A percentile compares a stretch with the other conserved stretches of the same genome.
Conservation (phyloP, 768 basidiomycete genomes). For the Kwoniella mangroviensis region DNA sequence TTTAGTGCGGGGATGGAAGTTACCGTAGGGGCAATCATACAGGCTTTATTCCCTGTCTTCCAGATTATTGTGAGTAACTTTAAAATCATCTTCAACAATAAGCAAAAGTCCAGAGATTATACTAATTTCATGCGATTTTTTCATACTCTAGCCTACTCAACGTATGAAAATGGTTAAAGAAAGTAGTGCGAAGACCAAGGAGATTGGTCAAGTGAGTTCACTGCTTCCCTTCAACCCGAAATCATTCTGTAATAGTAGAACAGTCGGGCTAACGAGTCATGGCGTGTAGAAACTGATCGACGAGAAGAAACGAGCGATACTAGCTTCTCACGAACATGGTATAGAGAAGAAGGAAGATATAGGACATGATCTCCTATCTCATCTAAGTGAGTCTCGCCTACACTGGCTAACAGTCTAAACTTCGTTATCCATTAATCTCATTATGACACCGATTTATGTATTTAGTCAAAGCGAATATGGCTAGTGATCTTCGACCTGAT, state of each 20-base stretch:
- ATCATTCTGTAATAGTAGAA: too few species aligned
- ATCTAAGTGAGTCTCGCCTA: conserved; percentile 66
- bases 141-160: conserved; percentile 59
- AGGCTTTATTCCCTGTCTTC: conserved; percentile 59
- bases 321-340: conserved; percentile 40
- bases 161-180: conserved; percentile 61
- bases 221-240: conserved; percentile 60
- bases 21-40: conserved; percentile 27
- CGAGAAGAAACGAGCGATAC: conserved; percentile 74
- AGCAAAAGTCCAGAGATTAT: neutral
- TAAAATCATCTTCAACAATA: neutral
- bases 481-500: conserved; percentile 61
- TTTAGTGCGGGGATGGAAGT: conserved; percentile 36
- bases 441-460: neutral
- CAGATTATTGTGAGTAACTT: conserved; percentile 34
- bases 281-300: conserved; percentile 69
- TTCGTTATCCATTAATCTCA: neutral
- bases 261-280: neutral
- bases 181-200: conserved; percentile 62
- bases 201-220: conserved; percentile 66
- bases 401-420: neutral
- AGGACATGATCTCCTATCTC: conserved; percentile 76
- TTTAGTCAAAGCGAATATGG: conserved; percentile 80
- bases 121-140: neutral
- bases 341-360: conserved; percentile 62